Base-by-base conservation (phyloP, 192 early-diverging fungal species). In the Podila clonocystis region DNA sequence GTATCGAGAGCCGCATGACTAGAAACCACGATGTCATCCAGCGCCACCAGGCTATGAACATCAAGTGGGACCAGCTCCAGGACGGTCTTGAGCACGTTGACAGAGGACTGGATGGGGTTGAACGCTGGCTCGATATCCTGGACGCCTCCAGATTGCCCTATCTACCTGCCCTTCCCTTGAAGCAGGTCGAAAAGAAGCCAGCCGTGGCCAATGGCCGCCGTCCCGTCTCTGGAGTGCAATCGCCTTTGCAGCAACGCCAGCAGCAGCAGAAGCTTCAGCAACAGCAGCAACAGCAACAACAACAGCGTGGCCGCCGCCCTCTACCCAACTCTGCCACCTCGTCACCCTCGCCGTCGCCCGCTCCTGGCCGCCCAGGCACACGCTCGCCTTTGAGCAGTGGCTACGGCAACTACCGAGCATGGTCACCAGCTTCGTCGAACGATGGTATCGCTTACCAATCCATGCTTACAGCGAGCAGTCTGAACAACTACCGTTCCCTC, bases 11-110 rank as follows among this genome's bases (percentile, higher is more conserved):
- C 30, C 80, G 86, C 33, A 84, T 75, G 2, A 83, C 82, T 17
- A 79, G 73, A 49, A 84, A 90, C 67, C 67, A 72, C 52, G 74
- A 82, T 17, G 83, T 82, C 19, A 72, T 86, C 64, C 60, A 80
- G 3, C 82, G 87, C 60, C 83, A 88, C 52, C 83, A 86, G 41
- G 65, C 74, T 20, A 87, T 88, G 82, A 72, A 87, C 58, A n/a
- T 83, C 4, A 79, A 83, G 33, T 90, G 89, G 89, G 80, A 86
- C 36, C 75, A 72, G 19, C 85, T 90, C 24, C 71, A 82, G 57
- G 80, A 80, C 38, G 80, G 75, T 33, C 63, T 85, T 28, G 68
- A 77, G 11, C 72, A 74, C 9, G 80, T 85, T 20, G 72, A 85
- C 31, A 70, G 49, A 24, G 84, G 82, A 24, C 64, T 85, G 63